A percentile compares a stretch with the other conserved stretches of the same genome.
Evolutionary conservation across 1,284 basidiomycete genomes (phyloP).

Genomic region (Apiotrichum siamense): DNA sequence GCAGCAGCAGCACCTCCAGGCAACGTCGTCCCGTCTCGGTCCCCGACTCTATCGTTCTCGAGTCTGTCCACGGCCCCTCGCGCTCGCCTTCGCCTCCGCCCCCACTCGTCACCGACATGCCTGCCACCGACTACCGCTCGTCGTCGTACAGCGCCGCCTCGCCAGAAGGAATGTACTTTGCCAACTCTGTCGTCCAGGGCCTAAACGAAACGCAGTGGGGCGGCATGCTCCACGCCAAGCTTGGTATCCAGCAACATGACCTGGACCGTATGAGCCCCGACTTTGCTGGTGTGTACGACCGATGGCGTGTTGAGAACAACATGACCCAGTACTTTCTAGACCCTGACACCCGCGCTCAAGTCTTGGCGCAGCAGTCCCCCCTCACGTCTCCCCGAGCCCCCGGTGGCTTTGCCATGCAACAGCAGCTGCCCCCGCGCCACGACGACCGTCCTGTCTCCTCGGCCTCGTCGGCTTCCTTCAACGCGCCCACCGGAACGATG

Average conservation of each 20-base stretch:
- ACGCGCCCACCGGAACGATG: background rate
- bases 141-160: slow-evolving; percentile 8
- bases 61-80: slow-evolving; percentile 1
- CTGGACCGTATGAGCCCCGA: slow-evolving; percentile 28
- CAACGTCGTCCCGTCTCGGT: slow-evolving; percentile 27
- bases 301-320: slow-evolving; percentile 22
- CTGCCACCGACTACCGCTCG: slow-evolving; percentile 1
- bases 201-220: slow-evolving; percentile 14
- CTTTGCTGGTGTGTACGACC: slow-evolving; percentile 30
- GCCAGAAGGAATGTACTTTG: slow-evolving; percentile 22
- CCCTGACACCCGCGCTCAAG: slow-evolving; percentile 8
- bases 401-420: background rate
- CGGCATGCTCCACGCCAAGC: slow-evolving; percentile 15
- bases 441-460: slow-evolving; percentile 1
- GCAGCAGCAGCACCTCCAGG: background rate
- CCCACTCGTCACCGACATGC: slow-evolving; percentile 13
- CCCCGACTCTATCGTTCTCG: slow-evolving; percentile 9
- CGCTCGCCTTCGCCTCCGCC: slow-evolving; percentile 32
- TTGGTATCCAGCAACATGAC: slow-evolving; percentile 26
- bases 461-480: background rate
- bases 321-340: slow-evolving; percentile 21
- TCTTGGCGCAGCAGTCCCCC: background rate
- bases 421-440: slow-evolving; percentile 1
- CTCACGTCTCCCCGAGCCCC: slow-evolving; percentile 3
- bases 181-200: slow-evolving; percentile 17